A percentile compares a stretch with the other conserved stretches of the same genome.
Conservation (phyloP, 768 basidiomycete genomes). For the Xerocomus brunneocitrinus region DNA sequence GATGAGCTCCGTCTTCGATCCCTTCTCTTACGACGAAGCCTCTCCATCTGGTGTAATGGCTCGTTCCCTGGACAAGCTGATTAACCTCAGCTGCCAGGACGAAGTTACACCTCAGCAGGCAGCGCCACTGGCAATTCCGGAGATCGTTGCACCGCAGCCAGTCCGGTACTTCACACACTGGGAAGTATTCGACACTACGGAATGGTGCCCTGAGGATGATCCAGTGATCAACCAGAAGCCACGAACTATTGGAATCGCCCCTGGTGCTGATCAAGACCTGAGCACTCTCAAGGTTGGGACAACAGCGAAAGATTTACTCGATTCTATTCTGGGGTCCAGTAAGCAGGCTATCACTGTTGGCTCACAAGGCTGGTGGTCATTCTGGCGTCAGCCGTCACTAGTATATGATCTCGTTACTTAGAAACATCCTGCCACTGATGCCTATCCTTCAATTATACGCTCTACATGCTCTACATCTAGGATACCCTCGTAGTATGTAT, state of each 20-base stretch:
- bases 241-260: conserved; percentile 26
- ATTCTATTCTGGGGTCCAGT: conserved; percentile 22
- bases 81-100: conserved; percentile 6
- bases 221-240: conserved; percentile 29
- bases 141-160: conserved; percentile 14
- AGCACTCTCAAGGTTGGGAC: conserved; percentile 2
- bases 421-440: background rate
- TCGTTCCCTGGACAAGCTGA: conserved; percentile 18
- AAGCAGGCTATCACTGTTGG: background rate
- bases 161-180: conserved; percentile 5
- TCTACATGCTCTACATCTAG: background rate
- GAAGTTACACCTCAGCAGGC: background rate
- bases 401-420: background rate
- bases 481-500: background rate
- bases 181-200: conserved; percentile 11
- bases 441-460: too few species aligned
- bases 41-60: conserved; percentile 16
- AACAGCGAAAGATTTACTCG: conserved; percentile 27
- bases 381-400: background rate
- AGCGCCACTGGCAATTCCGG: background rate
- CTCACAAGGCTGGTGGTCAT: background rate
- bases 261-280: conserved; percentile 16
- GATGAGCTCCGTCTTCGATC: conserved; percentile 22
- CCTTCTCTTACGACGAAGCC: conserved; percentile 17
- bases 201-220: conserved; percentile 31